Conservation (phyloP, 768 basidiomycete genomes). For the Auricularia cornea region DNA sequence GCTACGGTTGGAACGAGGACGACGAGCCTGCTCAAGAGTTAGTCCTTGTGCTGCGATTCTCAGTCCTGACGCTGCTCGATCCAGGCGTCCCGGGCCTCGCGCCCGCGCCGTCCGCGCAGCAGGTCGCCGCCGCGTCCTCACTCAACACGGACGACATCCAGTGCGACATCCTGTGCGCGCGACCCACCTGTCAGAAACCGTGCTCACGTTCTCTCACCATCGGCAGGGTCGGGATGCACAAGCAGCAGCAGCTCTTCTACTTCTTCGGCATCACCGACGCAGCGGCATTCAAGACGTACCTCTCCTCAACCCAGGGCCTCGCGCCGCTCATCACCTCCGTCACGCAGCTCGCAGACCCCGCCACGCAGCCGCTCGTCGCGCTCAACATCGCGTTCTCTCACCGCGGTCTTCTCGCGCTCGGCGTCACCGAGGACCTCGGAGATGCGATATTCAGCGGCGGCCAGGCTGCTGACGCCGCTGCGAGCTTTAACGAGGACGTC, state of each 20-base stretch:
- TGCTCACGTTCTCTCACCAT: not conserved
- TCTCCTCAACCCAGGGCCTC: constrained; percentile 2
- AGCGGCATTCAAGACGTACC: not conserved
- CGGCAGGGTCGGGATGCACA: not conserved
- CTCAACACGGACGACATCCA: constrained; percentile 8
- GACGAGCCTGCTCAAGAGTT: not conserved
- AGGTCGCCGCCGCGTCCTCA: not conserved
- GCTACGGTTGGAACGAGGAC: not conserved
- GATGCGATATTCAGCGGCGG: constrained; percentile 12
- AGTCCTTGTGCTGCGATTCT: not conserved
- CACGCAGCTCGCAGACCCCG: constrained; percentile 25
- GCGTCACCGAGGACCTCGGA: constrained; percentile 13
- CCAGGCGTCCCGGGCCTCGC: not conserved
- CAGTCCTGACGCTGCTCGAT: not conserved
- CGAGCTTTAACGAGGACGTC: constrained; percentile 9
- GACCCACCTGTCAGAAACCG: not conserved
- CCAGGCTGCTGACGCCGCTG: constrained; percentile 25
- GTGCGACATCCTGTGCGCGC: constrained; percentile 8
- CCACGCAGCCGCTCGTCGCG: constrained; percentile 12
- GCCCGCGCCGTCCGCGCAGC: not conserved
- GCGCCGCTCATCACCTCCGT: constrained; percentile 17
- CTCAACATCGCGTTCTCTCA: constrained; percentile 18
- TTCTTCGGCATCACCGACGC: constrained; percentile 1
- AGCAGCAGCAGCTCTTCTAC: constrained; percentile 31
- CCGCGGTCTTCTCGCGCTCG: constrained; percentile 11